These are phyloP conservation scores for Colletotrichum gloeosporioides DNA, from an alignment of 2,329 filamentous ascomycete genomes.

Conservation along the genomic window DNA sequence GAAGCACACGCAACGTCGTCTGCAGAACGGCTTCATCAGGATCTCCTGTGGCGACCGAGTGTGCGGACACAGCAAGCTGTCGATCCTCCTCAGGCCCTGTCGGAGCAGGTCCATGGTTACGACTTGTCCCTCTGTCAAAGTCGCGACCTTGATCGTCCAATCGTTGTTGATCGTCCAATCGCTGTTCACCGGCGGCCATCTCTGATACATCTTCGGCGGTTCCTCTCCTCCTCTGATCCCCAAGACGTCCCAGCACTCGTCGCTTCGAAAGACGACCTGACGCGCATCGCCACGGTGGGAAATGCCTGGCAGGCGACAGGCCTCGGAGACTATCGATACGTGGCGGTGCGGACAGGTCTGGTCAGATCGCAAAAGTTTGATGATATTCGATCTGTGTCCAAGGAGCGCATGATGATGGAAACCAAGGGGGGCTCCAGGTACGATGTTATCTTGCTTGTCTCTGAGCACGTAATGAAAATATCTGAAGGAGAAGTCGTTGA, in stretches of 20 bases:
- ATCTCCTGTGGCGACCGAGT: not conserved
- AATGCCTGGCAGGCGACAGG: too few relatives aligned
- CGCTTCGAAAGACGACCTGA: not conserved
- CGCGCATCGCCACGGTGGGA: not conserved
- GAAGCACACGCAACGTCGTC: not conserved
- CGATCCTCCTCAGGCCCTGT: not conserved
- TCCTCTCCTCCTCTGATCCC: not conserved
- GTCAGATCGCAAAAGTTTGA: not conserved
- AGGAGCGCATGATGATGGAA: fast-evolving
- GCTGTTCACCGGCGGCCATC: not conserved
- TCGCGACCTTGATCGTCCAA: not conserved
- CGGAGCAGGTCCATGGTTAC: not conserved
- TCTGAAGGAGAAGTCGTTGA: not conserved
- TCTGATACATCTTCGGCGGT: not conserved
- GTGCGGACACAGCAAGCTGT: not conserved
- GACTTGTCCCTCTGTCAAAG: not conserved
- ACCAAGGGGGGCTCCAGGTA: not conserved
- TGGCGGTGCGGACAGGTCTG: not conserved
- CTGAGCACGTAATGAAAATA: not conserved
- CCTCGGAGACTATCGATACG: not conserved
- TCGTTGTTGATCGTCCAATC: not conserved
- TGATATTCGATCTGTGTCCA: not conserved
- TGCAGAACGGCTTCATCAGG: not conserved
- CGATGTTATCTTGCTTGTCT: not conserved
- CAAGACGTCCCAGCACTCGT: not conserved